Base-by-base conservation (phyloP, 202 grass and related monocot species). In the Saccharum hybrid region DNA sequence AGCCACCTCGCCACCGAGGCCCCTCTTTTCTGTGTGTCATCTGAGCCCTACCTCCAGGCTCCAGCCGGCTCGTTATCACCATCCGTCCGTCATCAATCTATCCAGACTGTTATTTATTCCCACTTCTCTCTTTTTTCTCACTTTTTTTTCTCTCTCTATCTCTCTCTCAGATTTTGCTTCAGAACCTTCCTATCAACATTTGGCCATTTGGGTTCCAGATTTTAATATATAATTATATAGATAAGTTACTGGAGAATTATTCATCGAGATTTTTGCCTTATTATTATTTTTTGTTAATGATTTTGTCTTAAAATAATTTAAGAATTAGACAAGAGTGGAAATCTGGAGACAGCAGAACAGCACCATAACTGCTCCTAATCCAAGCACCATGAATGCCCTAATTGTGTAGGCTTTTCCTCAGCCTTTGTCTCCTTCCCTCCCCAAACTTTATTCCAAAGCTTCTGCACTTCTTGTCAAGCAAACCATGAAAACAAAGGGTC, bases 71-170 rank as follows among this genome's bases (percentile, higher is more conserved):
- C 69, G 60, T 86, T 4, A 79, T 79, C 84, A 76, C 70, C 80
- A 64, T 76, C 84, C 78, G 81, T 88, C 71, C 77, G 81, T 88
- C 82, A 62, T 66, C 77, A 45, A 46, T 82, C 72, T 73, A 89
- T 85, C 78, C 68, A 68, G 60, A 49, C 11, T 33, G 66, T 49
- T 5, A 36, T 73, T 39, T 74, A 63, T 76, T 7, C 14, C 13
- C 11, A 7, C 0, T 9, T 6, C 11, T 8, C 2, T 10, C 3
- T 68, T 3, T 38, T 3, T 0, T 4, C n/a, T 63, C 28, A 43
- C 22, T 84, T 4, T 22, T 56, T 39, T 71, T 85, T 51, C n/a
- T 10, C 11, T 45, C 42, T 36, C 0, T 33, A 33, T 36, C 49
- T 22, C 16, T 57, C 2, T 22, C n/a, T 59, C 0, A 22, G 0